A percentile compares a stretch with the other conserved stretches of the same genome.
These are phyloP conservation scores for Oryza punctata DNA, from an alignment of 176 grass and related monocot genomes.

Conservation along the genomic window DNA sequence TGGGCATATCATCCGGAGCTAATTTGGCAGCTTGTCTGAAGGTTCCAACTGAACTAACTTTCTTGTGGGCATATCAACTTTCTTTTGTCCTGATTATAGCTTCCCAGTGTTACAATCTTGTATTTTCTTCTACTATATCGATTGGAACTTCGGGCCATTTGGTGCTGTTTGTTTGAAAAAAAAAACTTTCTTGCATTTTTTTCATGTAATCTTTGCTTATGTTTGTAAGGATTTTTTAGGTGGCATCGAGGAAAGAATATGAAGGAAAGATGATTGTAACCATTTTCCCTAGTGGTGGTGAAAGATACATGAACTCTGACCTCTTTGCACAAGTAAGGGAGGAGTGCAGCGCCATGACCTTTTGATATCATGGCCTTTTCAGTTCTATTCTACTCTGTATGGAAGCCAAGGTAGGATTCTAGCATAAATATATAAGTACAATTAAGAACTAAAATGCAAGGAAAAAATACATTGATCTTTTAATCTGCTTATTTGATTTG, in stretches of 20 bases:
- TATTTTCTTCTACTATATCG: too few relatives aligned
- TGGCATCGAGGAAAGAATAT: conserved; percentile 28
- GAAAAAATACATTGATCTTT: background rate
- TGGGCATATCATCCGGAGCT: conserved; percentile 77
- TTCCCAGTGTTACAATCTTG: too few relatives aligned
- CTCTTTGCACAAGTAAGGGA: conserved; percentile 25
- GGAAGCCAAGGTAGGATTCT: background rate
- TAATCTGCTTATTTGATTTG: background rate
- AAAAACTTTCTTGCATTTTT: background rate
- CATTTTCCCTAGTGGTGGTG: conserved; percentile 32
- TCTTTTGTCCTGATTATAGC: too few relatives aligned
- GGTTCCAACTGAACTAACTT: background rate
- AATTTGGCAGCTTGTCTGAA: conserved; percentile 72
- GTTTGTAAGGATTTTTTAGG: background rate
- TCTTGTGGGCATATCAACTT: background rate
- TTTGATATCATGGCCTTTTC: background rate
- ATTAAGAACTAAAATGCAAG: background rate
- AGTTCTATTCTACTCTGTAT: background rate
- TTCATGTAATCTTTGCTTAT: background rate
- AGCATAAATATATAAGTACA: background rate
- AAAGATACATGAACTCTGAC: conserved; percentile 42
- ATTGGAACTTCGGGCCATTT: too few relatives aligned
- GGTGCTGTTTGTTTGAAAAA: too few relatives aligned
- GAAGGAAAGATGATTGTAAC: conserved; percentile 39
- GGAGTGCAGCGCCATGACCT: conserved; percentile 37